These are phyloP conservation scores for Neobulgaria alba DNA, from an alignment of 2,329 filamentous ascomycete species.

Conservation along the genomic window DNA sequence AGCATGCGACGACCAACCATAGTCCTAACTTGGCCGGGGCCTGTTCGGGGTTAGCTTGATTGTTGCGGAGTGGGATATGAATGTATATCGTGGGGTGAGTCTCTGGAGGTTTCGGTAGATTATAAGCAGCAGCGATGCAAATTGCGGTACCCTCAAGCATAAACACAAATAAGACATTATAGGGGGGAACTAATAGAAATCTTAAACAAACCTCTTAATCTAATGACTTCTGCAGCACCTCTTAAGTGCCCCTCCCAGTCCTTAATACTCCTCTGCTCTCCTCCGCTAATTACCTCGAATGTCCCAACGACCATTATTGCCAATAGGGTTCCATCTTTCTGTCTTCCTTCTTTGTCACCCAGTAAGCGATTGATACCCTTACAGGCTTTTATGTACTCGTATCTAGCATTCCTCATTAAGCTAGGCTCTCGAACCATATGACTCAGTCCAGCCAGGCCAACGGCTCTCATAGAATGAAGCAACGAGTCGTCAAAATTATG, in stretches of 20 bases:
- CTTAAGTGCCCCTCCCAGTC: slow-evolving; percentile 47
- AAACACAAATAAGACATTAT: no score
- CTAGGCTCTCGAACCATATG: slow-evolving; percentile 30
- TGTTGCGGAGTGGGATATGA: no score
- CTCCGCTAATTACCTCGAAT: slow-evolving; percentile 45
- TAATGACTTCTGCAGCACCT: slow-evolving; percentile 42
- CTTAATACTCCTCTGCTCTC: slow-evolving; percentile 36
- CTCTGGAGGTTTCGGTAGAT: no score
- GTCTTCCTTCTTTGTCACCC: slow-evolving; percentile 35
- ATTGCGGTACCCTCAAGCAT: no score
- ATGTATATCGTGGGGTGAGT: no score
- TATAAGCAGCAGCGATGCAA: no score
- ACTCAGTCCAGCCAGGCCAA: slow-evolving; percentile 44
- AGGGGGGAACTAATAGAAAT: no score
- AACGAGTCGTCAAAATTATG: slow-evolving; percentile 36
- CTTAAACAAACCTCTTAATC: slow-evolving; percentile 43
- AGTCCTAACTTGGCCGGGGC: slow-evolving; percentile 36
- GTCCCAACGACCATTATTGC: slow-evolving; percentile 45
- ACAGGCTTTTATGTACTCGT: slow-evolving; percentile 43
- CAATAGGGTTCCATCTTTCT: slow-evolving; percentile 47
- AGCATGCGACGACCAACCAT: slow-evolving; percentile 43
- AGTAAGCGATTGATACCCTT: slow-evolving; percentile 42
- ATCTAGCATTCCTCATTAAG: slow-evolving; percentile 39
- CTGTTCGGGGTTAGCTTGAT: not conserved
- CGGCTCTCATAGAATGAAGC: slow-evolving; percentile 42